A percentile compares a stretch with the other conserved stretches of the same genome.
phyloP scores from a whole-genome alignment of 495 filamentous ascomycete species.

The Aspergillus coremiiformis region DNA sequence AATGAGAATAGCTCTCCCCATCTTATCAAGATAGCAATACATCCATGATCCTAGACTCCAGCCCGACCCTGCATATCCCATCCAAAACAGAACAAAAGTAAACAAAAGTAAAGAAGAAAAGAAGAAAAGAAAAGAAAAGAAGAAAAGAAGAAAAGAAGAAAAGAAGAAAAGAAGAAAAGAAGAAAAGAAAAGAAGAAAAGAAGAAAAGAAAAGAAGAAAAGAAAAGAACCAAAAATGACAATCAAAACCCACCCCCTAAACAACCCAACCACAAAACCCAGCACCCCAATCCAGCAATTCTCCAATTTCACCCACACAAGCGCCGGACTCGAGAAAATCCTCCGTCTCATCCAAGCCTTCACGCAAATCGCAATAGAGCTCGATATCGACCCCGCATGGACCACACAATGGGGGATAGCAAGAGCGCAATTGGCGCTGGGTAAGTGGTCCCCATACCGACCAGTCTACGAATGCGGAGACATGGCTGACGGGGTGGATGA shows the following conservation, averaged over 20 bases:
- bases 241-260: neutral
- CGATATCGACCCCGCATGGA: conserved; percentile 17
- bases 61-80: neutral
- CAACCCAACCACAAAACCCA: neutral
- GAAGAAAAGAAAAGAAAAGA: neutral
- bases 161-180: too few relatives aligned
- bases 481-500: too few relatives aligned
- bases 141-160: conserved; percentile 7
- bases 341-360: conserved; percentile 53
- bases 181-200: too few relatives aligned
- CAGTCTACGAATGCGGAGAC: too few relatives aligned
- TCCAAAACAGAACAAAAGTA: neutral
- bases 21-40: neutral
- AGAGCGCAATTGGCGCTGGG: conserved; percentile 31
- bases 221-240: neutral
- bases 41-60: neutral
- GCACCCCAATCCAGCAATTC: conserved; percentile 21
- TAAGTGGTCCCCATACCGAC: conserved; percentile 14
- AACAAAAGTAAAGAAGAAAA: too few relatives aligned
- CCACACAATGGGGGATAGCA: conserved; percentile 20
- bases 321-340: conserved; percentile 52
- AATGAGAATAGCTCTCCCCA: neutral
- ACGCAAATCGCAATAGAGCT: conserved; percentile 42
- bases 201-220: neutral
- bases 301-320: conserved; percentile 30